These are phyloP conservation scores for Coccomyxa sp. DNA, from an alignment of 139 green algal species.

Conservation along the genomic window DNA sequence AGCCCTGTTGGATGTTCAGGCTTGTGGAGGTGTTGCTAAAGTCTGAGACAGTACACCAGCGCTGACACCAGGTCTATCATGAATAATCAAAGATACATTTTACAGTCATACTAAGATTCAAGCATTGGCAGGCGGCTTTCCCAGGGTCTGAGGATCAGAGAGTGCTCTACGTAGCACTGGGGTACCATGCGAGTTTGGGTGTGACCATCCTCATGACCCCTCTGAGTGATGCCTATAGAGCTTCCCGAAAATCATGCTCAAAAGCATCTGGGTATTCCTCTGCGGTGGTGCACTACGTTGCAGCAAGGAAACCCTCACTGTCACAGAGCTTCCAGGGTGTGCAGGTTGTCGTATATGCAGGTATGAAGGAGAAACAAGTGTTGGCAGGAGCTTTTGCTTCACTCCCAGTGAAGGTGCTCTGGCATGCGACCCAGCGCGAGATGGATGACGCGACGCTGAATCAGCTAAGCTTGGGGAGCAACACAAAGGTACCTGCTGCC, in stretches of 20 bases:
- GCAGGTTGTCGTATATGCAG: neutral
- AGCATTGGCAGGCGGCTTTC: no score
- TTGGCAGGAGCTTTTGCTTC: slow-evolving; percentile 10
- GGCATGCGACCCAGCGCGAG: slow-evolving; percentile 7
- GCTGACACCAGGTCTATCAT: no score
- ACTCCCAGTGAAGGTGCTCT: slow-evolving; percentile 11
- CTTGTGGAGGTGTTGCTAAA: no score
- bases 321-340: neutral
- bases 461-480: neutral
- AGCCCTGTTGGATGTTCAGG: neutral
- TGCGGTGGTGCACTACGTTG: no score
- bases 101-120: no score
- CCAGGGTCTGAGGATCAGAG: no score
- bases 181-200: neutral
- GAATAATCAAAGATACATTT: neutral
- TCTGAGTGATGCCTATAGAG: neutral
- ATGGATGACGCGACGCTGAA: neutral
- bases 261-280: no score
- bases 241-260: neutral
- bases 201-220: neutral
- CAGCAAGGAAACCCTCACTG: no score
- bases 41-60: no score
- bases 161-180: no score
- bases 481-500: no score
- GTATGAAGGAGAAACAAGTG: neutral